Conservation (phyloP, 768 basidiomycete species). For the Tephrocybe sp. region DNA sequence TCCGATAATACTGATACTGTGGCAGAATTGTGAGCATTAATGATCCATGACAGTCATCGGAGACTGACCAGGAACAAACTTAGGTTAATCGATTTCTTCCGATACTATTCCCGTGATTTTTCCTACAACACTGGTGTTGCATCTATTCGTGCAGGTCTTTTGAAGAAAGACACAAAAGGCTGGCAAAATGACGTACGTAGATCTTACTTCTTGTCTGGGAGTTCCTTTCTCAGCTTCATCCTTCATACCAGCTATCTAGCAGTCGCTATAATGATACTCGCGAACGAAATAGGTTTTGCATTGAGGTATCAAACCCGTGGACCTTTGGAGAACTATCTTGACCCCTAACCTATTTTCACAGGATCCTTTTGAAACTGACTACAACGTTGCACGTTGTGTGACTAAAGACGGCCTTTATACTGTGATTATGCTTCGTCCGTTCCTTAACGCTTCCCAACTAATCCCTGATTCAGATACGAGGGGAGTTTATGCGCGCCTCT, state of each 20-base stretch:
- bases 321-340: neutral
- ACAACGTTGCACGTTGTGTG: slow-evolving; percentile 95
- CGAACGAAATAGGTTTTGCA: slow-evolving; percentile 93
- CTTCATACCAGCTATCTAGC: slow-evolving; percentile 38
- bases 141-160: slow-evolving; percentile 82
- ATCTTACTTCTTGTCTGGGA: neutral
- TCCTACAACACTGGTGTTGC: slow-evolving; percentile 87
- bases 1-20: slow-evolving; percentile 92
- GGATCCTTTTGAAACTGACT: slow-evolving; percentile 97
- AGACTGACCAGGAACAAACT: slow-evolving; percentile 6
- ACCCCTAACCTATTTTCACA: slow-evolving; percentile 27
- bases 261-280: slow-evolving; percentile 65
- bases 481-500: slow-evolving; percentile 96
- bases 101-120: slow-evolving; percentile 94
- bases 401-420: slow-evolving; percentile 96
- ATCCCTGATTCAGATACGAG: slow-evolving; percentile 70
- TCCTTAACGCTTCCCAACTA: slow-evolving; percentile 6
- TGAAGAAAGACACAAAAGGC: slow-evolving; percentile 91
- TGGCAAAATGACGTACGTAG: slow-evolving; percentile 89
- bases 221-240: slow-evolving; percentile 4
- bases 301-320: slow-evolving; percentile 61
- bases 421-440: slow-evolving; percentile 40
- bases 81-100: slow-evolving; percentile 97
- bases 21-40: slow-evolving; percentile 77
- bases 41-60: neutral